Evolutionary conservation across 345 rosid genomes (phyloP), one percentile per base, ranked within the genome.

Genomic region (Streptanthus diversifolius): DNA sequence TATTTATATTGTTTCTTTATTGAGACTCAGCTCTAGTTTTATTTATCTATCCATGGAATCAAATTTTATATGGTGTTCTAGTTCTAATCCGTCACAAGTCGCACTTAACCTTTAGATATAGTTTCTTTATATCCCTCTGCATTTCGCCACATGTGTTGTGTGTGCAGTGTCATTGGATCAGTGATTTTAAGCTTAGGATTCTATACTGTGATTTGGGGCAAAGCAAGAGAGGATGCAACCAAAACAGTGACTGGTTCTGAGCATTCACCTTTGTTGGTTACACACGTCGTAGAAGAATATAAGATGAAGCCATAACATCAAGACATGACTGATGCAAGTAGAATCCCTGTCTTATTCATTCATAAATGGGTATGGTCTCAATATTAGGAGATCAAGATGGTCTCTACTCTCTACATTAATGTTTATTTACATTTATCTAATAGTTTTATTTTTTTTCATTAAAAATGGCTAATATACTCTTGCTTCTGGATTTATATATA

Each of bases 181-280:
- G 13, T 73, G 22, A 47, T 83, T 13, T 73, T 83, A 58, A n/a
- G 73, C 62, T 22, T 63, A 17, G 57, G 79, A 21, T 75, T 75
- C 57, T 75, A 75, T 74, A 60, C 74, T 30, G 79, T 68, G 47
- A 40, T 83, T 54, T 74, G 83, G 86, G 84, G 84, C 0, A 70
- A 79, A 49, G 81, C 81, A 30, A 83, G 66, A 49, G 86, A 81
- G 15, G 68, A 51, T 33, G 1, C 56, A 41, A 51, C 39, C 57
- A 75, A 15, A 63, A 21, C 6, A 9, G 60, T 53, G 17, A 27
- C 24, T 45, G n/a, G 22, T 55, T 35, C 75, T 27, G 58, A 76
- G 65, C 65, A 62, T 8, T 76, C 29, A 2, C 75, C 70, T 63
- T 48, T 63, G 71, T 12, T 69, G 33, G 33, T 19, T 13, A 15